Percentiles rank a stretch among this genome's conserved stretches.
These are phyloP conservation scores for Aeschynomene evenia DNA, from an alignment of 306 rosid genomes.

Conservation along the genomic window DNA sequence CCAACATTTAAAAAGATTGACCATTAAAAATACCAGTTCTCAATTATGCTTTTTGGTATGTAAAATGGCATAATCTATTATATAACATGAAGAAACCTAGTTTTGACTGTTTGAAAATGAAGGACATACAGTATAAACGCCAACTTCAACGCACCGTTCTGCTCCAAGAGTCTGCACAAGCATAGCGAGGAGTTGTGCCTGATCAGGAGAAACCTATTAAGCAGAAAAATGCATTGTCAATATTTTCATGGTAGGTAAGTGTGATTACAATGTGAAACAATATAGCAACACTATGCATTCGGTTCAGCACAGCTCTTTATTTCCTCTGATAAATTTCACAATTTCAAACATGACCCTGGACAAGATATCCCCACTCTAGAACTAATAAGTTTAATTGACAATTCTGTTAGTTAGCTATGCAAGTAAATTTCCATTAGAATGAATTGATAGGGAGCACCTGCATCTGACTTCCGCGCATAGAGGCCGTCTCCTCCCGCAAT, in stretches of 20 bases:
- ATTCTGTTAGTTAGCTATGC: neutral
- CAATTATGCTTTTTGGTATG: neutral
- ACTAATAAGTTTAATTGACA: neutral
- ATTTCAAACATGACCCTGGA: neutral
- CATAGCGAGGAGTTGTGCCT: conserved; percentile 92
- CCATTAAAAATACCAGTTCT: neutral
- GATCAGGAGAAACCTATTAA: conserved; percentile 90
- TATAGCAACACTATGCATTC: conserved; percentile 9
- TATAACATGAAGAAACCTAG: conserved; percentile 26
- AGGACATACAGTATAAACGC: conserved; percentile 77
- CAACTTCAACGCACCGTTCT: conserved; percentile 90
- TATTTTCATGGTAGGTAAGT: conserved; percentile 17
- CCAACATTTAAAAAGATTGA: neutral
- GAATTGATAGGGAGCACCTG: conserved; percentile 49
- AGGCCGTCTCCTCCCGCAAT: conserved; percentile 89
- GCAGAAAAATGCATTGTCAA: conserved; percentile 29
- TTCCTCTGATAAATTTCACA: conserved; percentile 7
- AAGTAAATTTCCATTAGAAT: neutral
- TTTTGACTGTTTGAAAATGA: neutral
- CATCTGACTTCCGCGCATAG: conserved; percentile 85
- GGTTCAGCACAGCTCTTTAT: neutral
- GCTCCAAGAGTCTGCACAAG: conserved; percentile 93
- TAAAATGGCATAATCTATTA: neutral
- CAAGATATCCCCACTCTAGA: neutral
- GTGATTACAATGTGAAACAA: conserved; percentile 2